phyloP scores from a whole-genome alignment of 2,329 filamentous ascomycete genomes.

The Fusarium decemcellulare region DNA sequence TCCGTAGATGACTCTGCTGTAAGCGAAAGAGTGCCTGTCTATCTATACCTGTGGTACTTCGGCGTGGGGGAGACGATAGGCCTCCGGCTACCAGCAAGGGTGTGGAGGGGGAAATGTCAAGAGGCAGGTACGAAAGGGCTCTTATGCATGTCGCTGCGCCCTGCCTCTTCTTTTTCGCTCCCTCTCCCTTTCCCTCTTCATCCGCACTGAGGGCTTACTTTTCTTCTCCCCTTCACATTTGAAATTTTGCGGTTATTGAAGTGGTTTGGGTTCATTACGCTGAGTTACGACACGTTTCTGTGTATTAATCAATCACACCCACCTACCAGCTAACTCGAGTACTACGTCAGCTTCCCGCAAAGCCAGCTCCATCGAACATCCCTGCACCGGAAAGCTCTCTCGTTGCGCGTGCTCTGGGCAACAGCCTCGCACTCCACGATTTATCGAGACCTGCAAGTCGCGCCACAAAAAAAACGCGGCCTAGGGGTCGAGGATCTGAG shows the following conservation, averaged over 20 bases:
- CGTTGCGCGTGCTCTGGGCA: conserved; percentile 13
- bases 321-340: too few species aligned
- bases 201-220: neutral
- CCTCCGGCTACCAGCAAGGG: conserved; percentile 3
- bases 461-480: conserved; percentile 40
- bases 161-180: conserved; percentile 17
- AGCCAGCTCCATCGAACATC: conserved; percentile 3
- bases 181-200: neutral
- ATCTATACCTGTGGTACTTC: neutral
- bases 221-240: neutral
- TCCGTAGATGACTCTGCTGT: too few species aligned
- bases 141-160: neutral
- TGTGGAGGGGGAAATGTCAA: neutral
- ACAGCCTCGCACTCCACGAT: conserved; percentile 28
- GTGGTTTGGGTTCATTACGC: conserved; percentile 7
- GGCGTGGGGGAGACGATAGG: conserved; percentile 3
- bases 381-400: conserved; percentile 11
- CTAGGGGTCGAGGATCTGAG: neutral
- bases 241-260: conserved; percentile 15
- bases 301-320: too few species aligned
- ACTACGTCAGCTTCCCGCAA: too few species aligned
- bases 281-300: too few species aligned
- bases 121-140: neutral
- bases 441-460: conserved; percentile 17
- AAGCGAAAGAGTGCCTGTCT: too few species aligned